A percentile compares a stretch with the other conserved stretches of the same genome.
phyloP scores from a whole-genome alignment of 169 alveolate genomes.

The Babesia bovis region DNA sequence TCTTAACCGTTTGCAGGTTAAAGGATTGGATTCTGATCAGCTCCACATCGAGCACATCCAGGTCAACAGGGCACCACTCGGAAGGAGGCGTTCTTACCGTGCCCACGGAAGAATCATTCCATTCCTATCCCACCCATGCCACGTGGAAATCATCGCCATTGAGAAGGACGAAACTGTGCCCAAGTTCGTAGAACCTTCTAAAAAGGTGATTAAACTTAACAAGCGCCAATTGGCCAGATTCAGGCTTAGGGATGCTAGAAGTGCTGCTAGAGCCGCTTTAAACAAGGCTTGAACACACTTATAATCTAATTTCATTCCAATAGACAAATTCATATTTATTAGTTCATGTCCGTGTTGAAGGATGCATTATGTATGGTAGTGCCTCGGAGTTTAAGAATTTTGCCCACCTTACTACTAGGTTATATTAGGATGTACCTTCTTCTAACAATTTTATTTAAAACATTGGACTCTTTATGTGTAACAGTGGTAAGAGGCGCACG shows the following conservation, averaged over 20 bases:
- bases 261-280: conserved; percentile 38
- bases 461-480: conserved; percentile 30
- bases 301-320: background rate
- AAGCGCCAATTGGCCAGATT: conserved; percentile 81
- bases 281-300: background rate
- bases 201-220: conserved; percentile 74
- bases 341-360: too few relatives aligned
- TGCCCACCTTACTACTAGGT: too few relatives aligned
- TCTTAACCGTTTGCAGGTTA: conserved; percentile 68
- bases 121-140: conserved; percentile 88
- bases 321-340: too few relatives aligned
- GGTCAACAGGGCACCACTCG: conserved; percentile 94
- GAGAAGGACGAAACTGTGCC: conserved; percentile 83
- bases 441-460: too few relatives aligned
- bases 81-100: conserved; percentile 97
- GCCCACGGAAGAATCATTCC: conserved; percentile 98
- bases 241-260: conserved; percentile 66
- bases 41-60: conserved; percentile 88
- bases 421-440: too few relatives aligned
- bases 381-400: too few relatives aligned
- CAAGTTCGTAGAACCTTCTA: conserved; percentile 69
- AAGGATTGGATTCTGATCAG: conserved; percentile 90
- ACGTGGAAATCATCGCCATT: conserved; percentile 85
- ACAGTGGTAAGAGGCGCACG: background rate
- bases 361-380: too few relatives aligned